Percentiles rank a stretch among this genome's conserved stretches.
Conservation (phyloP, 768 basidiomycete species). For the Chalciporus sphaerocephalus region DNA sequence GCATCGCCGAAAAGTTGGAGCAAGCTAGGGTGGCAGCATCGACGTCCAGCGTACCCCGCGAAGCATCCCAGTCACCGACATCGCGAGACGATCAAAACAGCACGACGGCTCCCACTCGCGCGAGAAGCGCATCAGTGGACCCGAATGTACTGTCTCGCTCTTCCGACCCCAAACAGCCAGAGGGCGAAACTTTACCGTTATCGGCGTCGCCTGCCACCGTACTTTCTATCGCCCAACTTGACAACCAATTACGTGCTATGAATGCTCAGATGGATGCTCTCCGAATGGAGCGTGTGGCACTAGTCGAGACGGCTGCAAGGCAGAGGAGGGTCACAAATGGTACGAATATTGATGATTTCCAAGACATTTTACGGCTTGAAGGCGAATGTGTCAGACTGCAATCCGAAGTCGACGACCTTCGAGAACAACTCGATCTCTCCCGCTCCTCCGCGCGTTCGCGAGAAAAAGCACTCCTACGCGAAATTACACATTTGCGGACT, state of each 20-base stretch:
- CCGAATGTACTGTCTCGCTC: conserved; percentile 12
- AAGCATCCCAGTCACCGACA: not conserved
- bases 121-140: conserved; percentile 23
- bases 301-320: conserved; percentile 23
- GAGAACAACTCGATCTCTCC: conserved; percentile 28
- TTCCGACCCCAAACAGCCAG: not conserved
- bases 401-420: conserved; percentile 26
- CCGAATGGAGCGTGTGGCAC: conserved; percentile 32
- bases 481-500: conserved; percentile 23
- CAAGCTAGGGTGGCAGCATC: conserved; percentile 14
- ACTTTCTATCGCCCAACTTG: conserved; percentile 29
- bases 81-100: not conserved
- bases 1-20: conserved; percentile 32
- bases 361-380: conserved; percentile 28
- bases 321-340: conserved; percentile 24
- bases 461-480: conserved; percentile 33
- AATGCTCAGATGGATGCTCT: conserved; percentile 36
- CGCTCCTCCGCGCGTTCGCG: conserved; percentile 23
- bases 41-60: not conserved
- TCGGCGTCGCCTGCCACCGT: conserved; percentile 6
- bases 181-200: not conserved
- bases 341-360: conserved; percentile 17
- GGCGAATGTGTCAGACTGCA: conserved; percentile 37
- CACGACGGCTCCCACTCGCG: conserved; percentile 6
- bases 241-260: conserved; percentile 35